These are phyloP conservation scores for Debaryomyces fabryi DNA, from an alignment of 1,139 yeast genomes.

Conservation along the genomic window DNA sequence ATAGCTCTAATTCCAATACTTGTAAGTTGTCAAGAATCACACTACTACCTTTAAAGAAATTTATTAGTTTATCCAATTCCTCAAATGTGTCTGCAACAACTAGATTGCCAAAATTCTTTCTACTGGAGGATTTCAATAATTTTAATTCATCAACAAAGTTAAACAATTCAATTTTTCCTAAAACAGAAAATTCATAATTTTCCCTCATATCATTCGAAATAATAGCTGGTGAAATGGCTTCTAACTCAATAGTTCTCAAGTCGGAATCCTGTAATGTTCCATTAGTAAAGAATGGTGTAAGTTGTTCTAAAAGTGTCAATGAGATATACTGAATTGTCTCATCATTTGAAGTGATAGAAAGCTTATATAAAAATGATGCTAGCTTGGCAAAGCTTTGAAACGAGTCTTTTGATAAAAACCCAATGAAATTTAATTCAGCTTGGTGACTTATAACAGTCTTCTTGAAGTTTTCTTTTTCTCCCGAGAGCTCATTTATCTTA, in stretches of 20 bases:
- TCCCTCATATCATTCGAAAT: conserved; percentile 16
- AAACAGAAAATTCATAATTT: conserved; percentile 23
- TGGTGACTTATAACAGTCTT: not conserved
- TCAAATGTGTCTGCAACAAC: conserved; percentile 6
- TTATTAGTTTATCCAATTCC: conserved; percentile 6
- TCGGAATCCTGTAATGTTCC: conserved; percentile 7
- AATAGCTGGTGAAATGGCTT: conserved; percentile 9
- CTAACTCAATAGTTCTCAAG: not conserved
- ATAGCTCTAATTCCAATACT: conserved; percentile 1
- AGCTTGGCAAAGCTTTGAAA: conserved; percentile 5
- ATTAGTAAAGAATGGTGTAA: conserved; percentile 8
- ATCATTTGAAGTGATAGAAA: not conserved
- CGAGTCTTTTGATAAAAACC: conserved; percentile 1
- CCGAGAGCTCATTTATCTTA: conserved; percentile 15
- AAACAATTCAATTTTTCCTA: conserved; percentile 17
- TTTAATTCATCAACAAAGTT: conserved; percentile 19
- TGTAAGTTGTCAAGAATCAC: conserved; percentile 6
- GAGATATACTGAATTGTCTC: not conserved
- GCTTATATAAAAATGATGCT: conserved; percentile 2
- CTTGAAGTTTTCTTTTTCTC: conserved; percentile 10
- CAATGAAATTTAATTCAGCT: conserved; percentile 11
- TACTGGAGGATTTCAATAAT: conserved; percentile 12
- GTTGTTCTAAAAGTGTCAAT: not conserved
- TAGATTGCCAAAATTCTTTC: conserved; percentile 6
- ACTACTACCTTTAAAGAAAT: conserved; percentile 8